A percentile compares a stretch with the other conserved stretches of the same genome.
Evolutionary conservation across 2,329 filamentous ascomycete genomes (phyloP).

Genomic region (Ophiostoma sp.): DNA sequence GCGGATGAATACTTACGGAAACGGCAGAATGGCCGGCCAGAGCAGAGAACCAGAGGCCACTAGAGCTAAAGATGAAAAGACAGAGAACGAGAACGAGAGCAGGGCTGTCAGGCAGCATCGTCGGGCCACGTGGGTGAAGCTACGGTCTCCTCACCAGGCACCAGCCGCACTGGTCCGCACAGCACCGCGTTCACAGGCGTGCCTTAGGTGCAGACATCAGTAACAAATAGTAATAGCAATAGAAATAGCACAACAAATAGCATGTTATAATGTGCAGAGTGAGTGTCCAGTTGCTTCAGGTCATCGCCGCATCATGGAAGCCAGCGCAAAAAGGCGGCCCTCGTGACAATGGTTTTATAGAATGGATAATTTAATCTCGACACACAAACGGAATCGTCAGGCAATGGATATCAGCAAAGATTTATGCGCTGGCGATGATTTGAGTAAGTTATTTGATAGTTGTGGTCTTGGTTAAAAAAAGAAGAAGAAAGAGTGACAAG

Average conservation of each 20-base stretch:
- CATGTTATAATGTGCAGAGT: neutral
- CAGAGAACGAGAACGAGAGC: too few species aligned
- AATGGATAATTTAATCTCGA: conserved; percentile 54
- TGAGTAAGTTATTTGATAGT: conserved; percentile 28
- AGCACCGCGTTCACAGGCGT: neutral
- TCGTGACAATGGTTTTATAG: conserved; percentile 66
- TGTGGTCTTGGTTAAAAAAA: conserved; percentile 33
- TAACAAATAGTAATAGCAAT: neutral
- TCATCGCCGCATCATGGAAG: conserved; percentile 64
- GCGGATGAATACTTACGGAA: conserved; percentile 1
- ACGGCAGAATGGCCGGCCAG: neutral
- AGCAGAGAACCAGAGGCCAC: neutral
- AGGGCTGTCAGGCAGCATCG: conserved; percentile 1
- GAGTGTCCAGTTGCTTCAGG: conserved; percentile 58
- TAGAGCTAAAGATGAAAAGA: too few species aligned
- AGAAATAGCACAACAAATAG: neutral
- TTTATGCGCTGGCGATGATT: conserved; percentile 39
- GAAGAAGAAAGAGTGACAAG: conserved; percentile 20
- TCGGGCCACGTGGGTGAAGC: neutral
- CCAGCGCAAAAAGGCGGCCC: conserved; percentile 52
- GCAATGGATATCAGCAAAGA: conserved; percentile 32
- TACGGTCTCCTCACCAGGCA: neutral
- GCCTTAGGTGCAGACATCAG: neutral
- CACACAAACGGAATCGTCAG: conserved; percentile 52
- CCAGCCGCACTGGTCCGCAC: neutral